Base-by-base conservation (phyloP, 768 basidiomycete species). In the Arthromyces matolae region DNA sequence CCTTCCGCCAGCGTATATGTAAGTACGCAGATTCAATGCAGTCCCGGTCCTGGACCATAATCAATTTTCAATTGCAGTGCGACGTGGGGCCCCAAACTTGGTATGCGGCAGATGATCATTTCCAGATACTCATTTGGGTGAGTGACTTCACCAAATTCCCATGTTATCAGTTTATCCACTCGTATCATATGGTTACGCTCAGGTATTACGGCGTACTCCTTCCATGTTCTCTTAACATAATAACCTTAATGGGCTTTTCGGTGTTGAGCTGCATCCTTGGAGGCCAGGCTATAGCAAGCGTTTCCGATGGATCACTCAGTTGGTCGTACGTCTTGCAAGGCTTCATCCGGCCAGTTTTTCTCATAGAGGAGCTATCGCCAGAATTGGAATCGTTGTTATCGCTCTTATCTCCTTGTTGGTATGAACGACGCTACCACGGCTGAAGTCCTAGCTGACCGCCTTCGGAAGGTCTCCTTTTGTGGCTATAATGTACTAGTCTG, bases 51-150 rank as follows among this genome's bases (percentile, higher is more conserved):
- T n/a, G n/a, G n/a, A n/a, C n/a, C n/a, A n/a, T n/a, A n/a, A n/a
- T n/a, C n/a, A n/a, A n/a, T n/a, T n/a, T n/a, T n/a, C n/a, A n/a
- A n/a, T n/a, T 18, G 3, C 40, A 75, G 74, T 23, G 58, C 71
- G 12, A 89, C 84, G 18, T 91, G 87, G 79, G 90, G 93, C 14
- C 88, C 92, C 0, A 84, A 82, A 62, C 70, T 89, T 0, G 93
- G 93, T 8, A 79, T 93, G 71, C 77, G 93, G 13, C 89, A 92
- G 56, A 90, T 93, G 87, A 80, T 90, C 19, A 77, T 80, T 35
- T 83, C 89, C 2, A 60, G 62, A 40, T 69, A 70, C 54, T 59
- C 70, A 9, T 70, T 70, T 47, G 69, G 69, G 68, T 71, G 28
- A 24, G 66, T 49, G 0, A 3, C 9, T 22, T 33, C n/a, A n/a